phyloP scores from a whole-genome alignment of 2,329 filamentous ascomycete species.

The Fusarium papillatum region DNA sequence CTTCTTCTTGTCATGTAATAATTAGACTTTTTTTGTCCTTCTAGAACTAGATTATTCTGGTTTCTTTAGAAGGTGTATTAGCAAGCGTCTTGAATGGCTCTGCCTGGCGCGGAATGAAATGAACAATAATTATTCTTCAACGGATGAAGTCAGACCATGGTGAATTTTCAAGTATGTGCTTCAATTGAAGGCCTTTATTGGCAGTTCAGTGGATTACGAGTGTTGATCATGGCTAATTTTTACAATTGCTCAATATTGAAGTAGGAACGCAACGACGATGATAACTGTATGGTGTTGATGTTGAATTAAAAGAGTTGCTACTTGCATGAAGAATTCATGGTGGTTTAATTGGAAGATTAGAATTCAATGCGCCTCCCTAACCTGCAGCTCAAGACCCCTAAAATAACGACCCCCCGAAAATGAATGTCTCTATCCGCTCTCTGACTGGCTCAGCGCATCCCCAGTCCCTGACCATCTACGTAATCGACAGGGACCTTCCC shows the following conservation, averaged over 20 bases:
- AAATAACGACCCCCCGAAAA: slow-evolving; percentile 5
- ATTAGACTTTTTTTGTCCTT: slow-evolving; percentile 26
- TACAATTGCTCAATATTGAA: not conserved
- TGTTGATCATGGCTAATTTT: not conserved
- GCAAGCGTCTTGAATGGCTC: not conserved
- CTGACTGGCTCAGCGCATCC: slow-evolving; percentile 18
- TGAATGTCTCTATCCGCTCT: slow-evolving; percentile 8
- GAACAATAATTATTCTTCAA: slow-evolving; percentile 8
- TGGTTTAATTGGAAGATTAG: not conserved
- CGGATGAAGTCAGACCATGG: not conserved
- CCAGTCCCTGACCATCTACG: slow-evolving; percentile 32
- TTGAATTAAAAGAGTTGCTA: not conserved
- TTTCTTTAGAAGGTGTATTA: not conserved
- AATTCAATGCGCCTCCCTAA: not conserved
- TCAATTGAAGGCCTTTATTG: not conserved
- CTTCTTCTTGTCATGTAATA: slow-evolving; percentile 11
- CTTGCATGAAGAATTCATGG: not conserved
- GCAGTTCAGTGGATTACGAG: not conserved
- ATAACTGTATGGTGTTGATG: not conserved
- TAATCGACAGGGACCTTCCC: slow-evolving; percentile 28
- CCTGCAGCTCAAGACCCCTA: not conserved
- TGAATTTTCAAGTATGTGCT: not conserved
- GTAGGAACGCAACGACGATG: not conserved
- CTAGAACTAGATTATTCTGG: slow-evolving; percentile 10
- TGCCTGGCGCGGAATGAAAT: slow-evolving; percentile 11